Base-by-base conservation (phyloP, 192 early-diverging fungal species). In the Nowakowskiella sp. region DNA sequence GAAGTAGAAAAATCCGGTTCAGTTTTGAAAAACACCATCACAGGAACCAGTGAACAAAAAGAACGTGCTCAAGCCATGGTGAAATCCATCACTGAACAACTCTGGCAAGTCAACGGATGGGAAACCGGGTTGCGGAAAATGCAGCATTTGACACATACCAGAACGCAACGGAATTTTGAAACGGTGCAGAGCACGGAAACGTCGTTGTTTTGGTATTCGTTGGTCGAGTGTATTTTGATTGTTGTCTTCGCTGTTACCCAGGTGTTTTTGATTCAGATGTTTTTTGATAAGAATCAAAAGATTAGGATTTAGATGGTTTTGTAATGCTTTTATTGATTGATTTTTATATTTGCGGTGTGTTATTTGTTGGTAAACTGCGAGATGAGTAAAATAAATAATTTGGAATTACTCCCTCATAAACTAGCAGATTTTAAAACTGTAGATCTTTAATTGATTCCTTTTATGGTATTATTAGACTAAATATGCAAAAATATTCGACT, bases 131-230 rank as follows among this genome's bases (percentile, higher is more conserved):
- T 85, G 62, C 63, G 74, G 44, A 76, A 85, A 27, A 70, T 76
- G 28, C 53, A 93, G 61, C 72, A 69, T 31, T 75, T 80, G 30
- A 80, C 91, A 55, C 78, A 82, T 36, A 86, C 88, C 26, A 66
- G 90, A 29, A 90, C 95, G 61, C 89, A 90, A 76, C 70, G 96
- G 23, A 93, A 93, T 74, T 86, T 87, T 52, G 78, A 80, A 21
- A 94, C 92, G 1, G 92, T 99, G 7, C 69, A 78, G 51, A 89
- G 85, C 31, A 96, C 92, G 0, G 84, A 90, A 65, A 76, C 25
- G 84, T 19, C 72, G 21, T 66, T 99, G 47, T 95, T 87, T 72
- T 95, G 91, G 93, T 96, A 95, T 73, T 87, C 90, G 27, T 55
- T 82, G 10, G 46, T 84, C 26, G 87, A 95, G 68, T 81, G 77